A percentile compares a stretch with the other conserved stretches of the same genome.
Evolutionary conservation across 768 basidiomycete species (phyloP).

Genomic region (Calocybe gangraenosa): DNA sequence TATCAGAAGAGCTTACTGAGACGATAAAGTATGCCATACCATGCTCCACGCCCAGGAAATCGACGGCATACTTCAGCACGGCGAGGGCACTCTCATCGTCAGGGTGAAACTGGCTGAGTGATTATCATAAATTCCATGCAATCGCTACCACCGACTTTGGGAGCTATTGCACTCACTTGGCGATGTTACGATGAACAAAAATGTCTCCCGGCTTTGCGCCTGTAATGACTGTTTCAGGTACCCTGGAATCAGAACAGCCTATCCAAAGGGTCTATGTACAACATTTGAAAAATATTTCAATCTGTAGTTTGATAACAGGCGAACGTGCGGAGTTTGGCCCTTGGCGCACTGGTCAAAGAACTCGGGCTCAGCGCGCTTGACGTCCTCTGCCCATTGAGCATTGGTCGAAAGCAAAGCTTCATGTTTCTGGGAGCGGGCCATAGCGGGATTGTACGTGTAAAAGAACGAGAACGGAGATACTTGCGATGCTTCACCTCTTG

Average conservation of each 20-base stretch:
- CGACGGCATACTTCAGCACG: constrained; percentile 72
- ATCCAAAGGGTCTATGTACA: constrained; percentile 66
- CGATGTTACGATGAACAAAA: constrained; percentile 85
- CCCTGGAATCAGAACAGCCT: constrained; percentile 81
- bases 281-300: constrained; percentile 10
- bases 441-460: constrained; percentile 3
- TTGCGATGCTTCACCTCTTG: neutral
- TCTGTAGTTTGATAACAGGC: constrained; percentile 6
- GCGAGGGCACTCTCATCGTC: constrained; percentile 70
- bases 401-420: constrained; percentile 43
- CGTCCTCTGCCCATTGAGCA: constrained; percentile 64
- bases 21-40: no score
- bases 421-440: constrained; percentile 12
- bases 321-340: constrained; percentile 67
- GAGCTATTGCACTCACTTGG: constrained; percentile 70
- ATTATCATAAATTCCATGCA: neutral
- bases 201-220: constrained; percentile 71
- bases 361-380: constrained; percentile 47
- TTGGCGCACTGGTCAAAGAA: constrained; percentile 61
- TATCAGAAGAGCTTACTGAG: no score
- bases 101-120: constrained; percentile 62
- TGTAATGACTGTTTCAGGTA: constrained; percentile 74
- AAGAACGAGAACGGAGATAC: constrained; percentile 3
- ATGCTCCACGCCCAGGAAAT: constrained; percentile 68
- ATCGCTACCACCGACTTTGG: neutral